These are phyloP conservation scores for Desmodesmus armatus DNA, from an alignment of 139 green algal species.

Conservation along the genomic window DNA sequence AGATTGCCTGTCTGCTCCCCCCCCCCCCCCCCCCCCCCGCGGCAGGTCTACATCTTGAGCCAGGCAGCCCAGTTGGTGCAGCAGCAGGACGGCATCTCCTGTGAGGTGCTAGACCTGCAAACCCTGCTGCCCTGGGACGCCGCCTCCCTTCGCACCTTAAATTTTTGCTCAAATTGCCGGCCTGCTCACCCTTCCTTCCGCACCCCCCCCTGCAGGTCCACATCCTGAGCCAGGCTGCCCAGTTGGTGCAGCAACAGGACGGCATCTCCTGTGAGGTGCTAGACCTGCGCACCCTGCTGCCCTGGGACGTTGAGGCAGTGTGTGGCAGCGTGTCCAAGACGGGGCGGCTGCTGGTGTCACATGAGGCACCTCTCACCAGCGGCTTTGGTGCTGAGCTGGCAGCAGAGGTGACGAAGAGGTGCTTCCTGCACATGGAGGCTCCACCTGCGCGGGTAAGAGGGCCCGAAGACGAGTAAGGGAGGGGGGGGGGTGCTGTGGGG, in stretches of 20 bases:
- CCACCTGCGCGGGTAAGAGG: slow-evolving; percentile 70
- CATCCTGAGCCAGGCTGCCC: slow-evolving; percentile 61
- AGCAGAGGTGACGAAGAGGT: slow-evolving; percentile 69
- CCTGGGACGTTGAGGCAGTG: slow-evolving; percentile 74
- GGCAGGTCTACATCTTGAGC: slow-evolving; percentile 58
- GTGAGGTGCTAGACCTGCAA: slow-evolving; percentile 91
- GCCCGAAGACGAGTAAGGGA: too few species aligned
- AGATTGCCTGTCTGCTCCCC: too few species aligned
- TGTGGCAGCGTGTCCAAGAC: slow-evolving; percentile 66
- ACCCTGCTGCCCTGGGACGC: slow-evolving; percentile 91
- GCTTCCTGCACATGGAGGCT: slow-evolving; percentile 82
- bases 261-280: slow-evolving; percentile 88
- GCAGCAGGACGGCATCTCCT: slow-evolving; percentile 67
- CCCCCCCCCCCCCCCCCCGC: too few species aligned
- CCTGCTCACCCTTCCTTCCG: too few species aligned
- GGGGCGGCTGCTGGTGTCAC: slow-evolving; percentile 85
- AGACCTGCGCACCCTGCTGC: slow-evolving; percentile 89
- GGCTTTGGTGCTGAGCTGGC: slow-evolving; percentile 92
- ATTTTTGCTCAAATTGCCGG: too few species aligned
- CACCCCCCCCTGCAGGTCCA: slow-evolving; percentile 54
- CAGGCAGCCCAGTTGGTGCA: slow-evolving; percentile 64
- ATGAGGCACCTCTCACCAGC: slow-evolving; percentile 86
- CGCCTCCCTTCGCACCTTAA: too few species aligned
- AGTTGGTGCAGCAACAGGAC: slow-evolving; percentile 49
- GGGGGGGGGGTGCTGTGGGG: too few species aligned